Percentiles rank a stretch among this genome's conserved stretches.
phyloP scores from a whole-genome alignment of 2,329 filamentous ascomycete genomes.

The Arthrobotrys sinensis region DNA sequence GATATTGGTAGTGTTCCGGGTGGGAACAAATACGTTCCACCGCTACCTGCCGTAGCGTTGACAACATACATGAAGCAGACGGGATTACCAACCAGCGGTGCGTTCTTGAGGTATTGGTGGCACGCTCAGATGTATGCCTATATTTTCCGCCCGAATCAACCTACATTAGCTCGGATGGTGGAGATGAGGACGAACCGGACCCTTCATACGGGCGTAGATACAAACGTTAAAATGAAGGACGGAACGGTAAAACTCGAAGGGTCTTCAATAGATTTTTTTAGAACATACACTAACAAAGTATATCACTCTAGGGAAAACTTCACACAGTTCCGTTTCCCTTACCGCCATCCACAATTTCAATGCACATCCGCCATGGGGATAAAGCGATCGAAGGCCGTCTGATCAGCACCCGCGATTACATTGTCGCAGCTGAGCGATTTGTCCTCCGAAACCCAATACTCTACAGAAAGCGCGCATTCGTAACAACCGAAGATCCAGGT shows the following conservation, averaged over 20 bases:
- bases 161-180: constrained; percentile 37
- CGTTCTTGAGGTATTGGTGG: constrained; percentile 56
- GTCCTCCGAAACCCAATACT: constrained; percentile 42
- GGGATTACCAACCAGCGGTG: constrained; percentile 26
- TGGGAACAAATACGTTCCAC: constrained; percentile 30
- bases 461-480: constrained; percentile 50
- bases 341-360: constrained; percentile 47
- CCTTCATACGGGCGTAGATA: constrained; percentile 23
- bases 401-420: constrained; percentile 56
- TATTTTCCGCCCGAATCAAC: constrained; percentile 46
- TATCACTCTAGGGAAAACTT: constrained; percentile 12
- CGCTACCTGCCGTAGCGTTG: constrained; percentile 31
- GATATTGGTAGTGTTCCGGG: not conserved
- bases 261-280: not conserved
- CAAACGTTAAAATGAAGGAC: constrained; percentile 9
- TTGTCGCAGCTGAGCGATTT: constrained; percentile 56
- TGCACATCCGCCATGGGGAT: constrained; percentile 57
- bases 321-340: constrained; percentile 40
- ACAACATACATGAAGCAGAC: constrained; percentile 43
- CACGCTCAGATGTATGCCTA: constrained; percentile 51
- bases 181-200: constrained; percentile 48
- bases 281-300: not conserved
- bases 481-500: constrained; percentile 48
- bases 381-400: constrained; percentile 56
- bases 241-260: constrained; percentile 10